Percentiles rank a stretch among this genome's conserved stretches.
phyloP scores from a whole-genome alignment of 176 grass and related monocot genomes.

The Aegilops bicornis region DNA sequence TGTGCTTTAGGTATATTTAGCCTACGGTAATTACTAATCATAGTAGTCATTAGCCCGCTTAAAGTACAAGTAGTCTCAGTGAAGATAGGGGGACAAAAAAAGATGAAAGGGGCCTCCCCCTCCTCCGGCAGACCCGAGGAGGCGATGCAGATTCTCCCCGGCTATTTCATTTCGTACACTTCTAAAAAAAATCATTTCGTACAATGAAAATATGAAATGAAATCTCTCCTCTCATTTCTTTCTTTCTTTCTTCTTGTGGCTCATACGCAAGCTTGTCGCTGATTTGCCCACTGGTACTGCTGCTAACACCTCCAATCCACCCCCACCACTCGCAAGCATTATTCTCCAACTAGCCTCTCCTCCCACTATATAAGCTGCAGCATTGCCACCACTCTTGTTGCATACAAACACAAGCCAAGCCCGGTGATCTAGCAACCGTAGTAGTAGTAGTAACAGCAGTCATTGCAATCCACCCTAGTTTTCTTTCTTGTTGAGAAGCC shows the following conservation, averaged over 20 bases:
- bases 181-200: not conserved
- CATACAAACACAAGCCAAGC: constrained; percentile 39
- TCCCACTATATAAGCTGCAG: constrained; percentile 59
- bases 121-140: constrained; percentile 18
- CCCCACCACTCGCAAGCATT: constrained; percentile 24
- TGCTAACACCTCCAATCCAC: not conserved
- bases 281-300: not conserved
- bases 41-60: constrained; percentile 14
- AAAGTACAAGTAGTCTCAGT: constrained; percentile 1
- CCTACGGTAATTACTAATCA: constrained; percentile 12
- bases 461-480: constrained; percentile 1
- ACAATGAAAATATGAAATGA: constrained; percentile 18
- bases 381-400: constrained; percentile 21
- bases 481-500: not conserved
- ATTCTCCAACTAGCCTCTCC: constrained; percentile 50
- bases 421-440: not conserved
- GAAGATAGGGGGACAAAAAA: constrained; percentile 17
- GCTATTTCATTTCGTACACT: not conserved
- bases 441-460: not conserved
- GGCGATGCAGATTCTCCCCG: constrained; percentile 29
- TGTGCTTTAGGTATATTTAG: constrained; percentile 35
- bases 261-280: constrained; percentile 40
- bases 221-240: not conserved
- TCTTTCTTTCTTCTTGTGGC: constrained; percentile 30
- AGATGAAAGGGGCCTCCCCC: not conserved